phyloP scores from a whole-genome alignment of 108 stramenopile genomes.

The Cylindrotheca closterium region DNA sequence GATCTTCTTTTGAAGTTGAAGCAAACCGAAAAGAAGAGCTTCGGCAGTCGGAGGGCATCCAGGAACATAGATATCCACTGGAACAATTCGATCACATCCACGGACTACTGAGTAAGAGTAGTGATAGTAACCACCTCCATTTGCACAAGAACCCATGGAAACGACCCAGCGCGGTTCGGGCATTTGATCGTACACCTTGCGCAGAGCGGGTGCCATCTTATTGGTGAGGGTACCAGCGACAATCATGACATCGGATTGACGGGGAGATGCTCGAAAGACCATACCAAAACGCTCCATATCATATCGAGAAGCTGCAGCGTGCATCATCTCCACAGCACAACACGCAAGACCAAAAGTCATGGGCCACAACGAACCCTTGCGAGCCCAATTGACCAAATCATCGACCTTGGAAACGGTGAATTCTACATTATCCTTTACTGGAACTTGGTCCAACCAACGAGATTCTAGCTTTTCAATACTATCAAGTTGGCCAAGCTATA shows the following conservation, averaged over 20 bases:
- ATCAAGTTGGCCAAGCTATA: slow-evolving; percentile 75
- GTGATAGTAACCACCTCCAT: slow-evolving; percentile 99
- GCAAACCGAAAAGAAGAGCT: slow-evolving; percentile 94
- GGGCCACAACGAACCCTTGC: slow-evolving; percentile 99
- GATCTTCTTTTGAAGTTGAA: slow-evolving; percentile 99
- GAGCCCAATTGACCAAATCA: slow-evolving; percentile 98
- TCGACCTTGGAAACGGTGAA: slow-evolving; percentile 97
- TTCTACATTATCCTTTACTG: slow-evolving; percentile 90
- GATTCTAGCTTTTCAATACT: slow-evolving; percentile 69
- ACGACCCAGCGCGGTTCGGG: slow-evolving; percentile 99
- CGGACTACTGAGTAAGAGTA: slow-evolving; percentile 98
- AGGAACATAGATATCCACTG: slow-evolving; percentile 99
- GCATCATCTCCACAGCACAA: slow-evolving; percentile 99
- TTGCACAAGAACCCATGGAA: slow-evolving; percentile 99
- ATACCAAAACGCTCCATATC: slow-evolving; percentile 99
- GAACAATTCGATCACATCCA: slow-evolving; percentile 98
- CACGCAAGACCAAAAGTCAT: slow-evolving; percentile 99
- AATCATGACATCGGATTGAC: slow-evolving; percentile 99
- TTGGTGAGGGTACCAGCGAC: slow-evolving; percentile 99
- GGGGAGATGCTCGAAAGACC: slow-evolving; percentile 93
- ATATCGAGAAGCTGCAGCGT: slow-evolving; percentile 97
- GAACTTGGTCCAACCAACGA: slow-evolving; percentile 63
- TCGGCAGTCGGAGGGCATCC: slow-evolving; percentile 99
- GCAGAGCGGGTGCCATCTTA: slow-evolving; percentile 99
- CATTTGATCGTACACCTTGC: slow-evolving; percentile 99